Conservation (phyloP, 495 filamentous ascomycete species). For the Penicillium goetzii region DNA sequence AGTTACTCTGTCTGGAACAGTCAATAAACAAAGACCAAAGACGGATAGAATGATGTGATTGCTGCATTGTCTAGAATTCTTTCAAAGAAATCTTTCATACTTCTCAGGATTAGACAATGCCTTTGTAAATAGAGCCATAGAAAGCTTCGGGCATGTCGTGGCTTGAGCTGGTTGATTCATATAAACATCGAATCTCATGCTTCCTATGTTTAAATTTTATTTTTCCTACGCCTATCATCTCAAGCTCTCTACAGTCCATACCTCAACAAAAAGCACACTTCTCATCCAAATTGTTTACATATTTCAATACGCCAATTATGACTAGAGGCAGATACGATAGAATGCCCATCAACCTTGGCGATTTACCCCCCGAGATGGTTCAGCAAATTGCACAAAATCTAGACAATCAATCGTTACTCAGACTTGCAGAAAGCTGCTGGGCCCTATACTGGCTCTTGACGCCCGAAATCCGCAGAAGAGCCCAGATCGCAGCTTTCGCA, state of each 20-base stretch:
- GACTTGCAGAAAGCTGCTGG: neutral
- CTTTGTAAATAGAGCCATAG: neutral
- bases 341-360: neutral
- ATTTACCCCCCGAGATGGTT: constrained; percentile 4
- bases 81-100: neutral
- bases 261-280: neutral
- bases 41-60: neutral
- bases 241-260: no score
- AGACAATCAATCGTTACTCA: neutral
- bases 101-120: neutral
- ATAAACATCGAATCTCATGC: neutral
- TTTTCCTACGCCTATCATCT: neutral
- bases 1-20: neutral
- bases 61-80: neutral
- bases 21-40: neutral
- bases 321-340: neutral
- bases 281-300: neutral
- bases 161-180: neutral
- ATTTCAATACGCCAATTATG: neutral
- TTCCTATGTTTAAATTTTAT: neutral
- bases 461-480: neutral
- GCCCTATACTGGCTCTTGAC: neutral
- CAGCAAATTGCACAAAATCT: constrained; percentile 1
- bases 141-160: neutral
- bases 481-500: neutral